Percentiles rank a stretch among this genome's conserved stretches.
Conservation (phyloP, 345 rosid genomes). For the Punica granatum region DNA sequence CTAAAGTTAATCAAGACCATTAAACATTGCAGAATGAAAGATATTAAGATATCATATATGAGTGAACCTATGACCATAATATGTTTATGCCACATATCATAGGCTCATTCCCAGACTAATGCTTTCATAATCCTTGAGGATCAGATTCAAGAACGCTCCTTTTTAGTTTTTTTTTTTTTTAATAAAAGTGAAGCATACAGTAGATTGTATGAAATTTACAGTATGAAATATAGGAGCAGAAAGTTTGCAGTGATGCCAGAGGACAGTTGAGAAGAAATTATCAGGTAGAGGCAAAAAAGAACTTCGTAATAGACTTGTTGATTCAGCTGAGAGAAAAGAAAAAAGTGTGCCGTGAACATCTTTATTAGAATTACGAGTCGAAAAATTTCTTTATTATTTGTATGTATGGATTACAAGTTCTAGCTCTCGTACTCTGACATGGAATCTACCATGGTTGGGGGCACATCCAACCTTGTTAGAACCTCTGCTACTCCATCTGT, state of each 20-base stretch:
- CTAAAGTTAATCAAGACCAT: too few relatives aligned
- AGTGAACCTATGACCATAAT: too few relatives aligned
- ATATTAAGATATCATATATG: too few relatives aligned
- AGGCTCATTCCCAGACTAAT: background rate
- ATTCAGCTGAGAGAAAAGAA: too few relatives aligned
- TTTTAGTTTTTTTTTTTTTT: too few relatives aligned
- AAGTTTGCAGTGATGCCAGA: background rate
- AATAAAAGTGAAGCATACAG: too few relatives aligned
- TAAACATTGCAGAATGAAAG: too few relatives aligned
- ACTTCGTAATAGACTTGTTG: too few relatives aligned
- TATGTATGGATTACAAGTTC: background rate
- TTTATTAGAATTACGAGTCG: background rate
- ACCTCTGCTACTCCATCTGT: conserved; percentile 76
- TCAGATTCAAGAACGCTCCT: too few relatives aligned
- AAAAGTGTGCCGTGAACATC: too few relatives aligned
- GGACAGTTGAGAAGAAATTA: background rate
- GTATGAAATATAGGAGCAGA: background rate
- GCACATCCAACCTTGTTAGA: conserved; percentile 63
- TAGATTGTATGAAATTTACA: too few relatives aligned
- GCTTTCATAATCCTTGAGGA: background rate
- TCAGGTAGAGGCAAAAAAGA: background rate
- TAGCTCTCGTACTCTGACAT: conserved; percentile 58
- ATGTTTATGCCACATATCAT: too few relatives aligned
- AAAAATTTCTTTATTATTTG: background rate
- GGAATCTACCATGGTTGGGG: conserved; percentile 30